Evolutionary conservation across 345 rosid genomes (phyloP).

Genomic region (Rhizophora mangle): DNA sequence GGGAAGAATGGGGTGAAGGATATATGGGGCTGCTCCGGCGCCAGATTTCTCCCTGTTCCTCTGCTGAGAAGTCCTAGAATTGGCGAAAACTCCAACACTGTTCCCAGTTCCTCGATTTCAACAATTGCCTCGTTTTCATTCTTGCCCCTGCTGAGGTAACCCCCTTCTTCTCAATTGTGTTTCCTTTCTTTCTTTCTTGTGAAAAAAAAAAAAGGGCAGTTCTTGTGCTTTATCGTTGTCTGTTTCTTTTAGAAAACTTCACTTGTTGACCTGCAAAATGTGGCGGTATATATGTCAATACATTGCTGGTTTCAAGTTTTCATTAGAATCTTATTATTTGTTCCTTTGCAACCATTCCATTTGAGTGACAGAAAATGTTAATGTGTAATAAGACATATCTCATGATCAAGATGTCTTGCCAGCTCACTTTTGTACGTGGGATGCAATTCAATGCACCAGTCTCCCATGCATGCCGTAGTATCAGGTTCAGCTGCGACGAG

Average conservation of each 20-base stretch:
- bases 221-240: too few relatives aligned
- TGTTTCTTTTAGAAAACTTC: too few relatives aligned
- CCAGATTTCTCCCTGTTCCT: slow-evolving; percentile 79
- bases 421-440: background rate
- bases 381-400: too few relatives aligned
- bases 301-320: too few relatives aligned
- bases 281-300: too few relatives aligned
- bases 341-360: too few relatives aligned
- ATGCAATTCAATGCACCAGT: background rate
- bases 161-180: background rate
- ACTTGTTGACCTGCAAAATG: too few relatives aligned
- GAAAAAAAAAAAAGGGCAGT: too few relatives aligned
- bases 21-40: slow-evolving; percentile 79
- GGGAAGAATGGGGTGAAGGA: slow-evolving; percentile 68
- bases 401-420: background rate
- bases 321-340: too few relatives aligned
- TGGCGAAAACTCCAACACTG: slow-evolving; percentile 89
- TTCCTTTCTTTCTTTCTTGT: background rate
- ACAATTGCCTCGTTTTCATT: slow-evolving; percentile 84
- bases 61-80: slow-evolving; percentile 81
- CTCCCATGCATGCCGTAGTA: too few relatives aligned
- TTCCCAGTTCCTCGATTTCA: slow-evolving; percentile 90
- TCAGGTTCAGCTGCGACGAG: background rate
- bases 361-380: too few relatives aligned
- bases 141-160: slow-evolving; percentile 77